These are phyloP conservation scores for Zarea fungicola DNA, from an alignment of 2,329 filamentous ascomycete genomes.

Conservation along the genomic window DNA sequence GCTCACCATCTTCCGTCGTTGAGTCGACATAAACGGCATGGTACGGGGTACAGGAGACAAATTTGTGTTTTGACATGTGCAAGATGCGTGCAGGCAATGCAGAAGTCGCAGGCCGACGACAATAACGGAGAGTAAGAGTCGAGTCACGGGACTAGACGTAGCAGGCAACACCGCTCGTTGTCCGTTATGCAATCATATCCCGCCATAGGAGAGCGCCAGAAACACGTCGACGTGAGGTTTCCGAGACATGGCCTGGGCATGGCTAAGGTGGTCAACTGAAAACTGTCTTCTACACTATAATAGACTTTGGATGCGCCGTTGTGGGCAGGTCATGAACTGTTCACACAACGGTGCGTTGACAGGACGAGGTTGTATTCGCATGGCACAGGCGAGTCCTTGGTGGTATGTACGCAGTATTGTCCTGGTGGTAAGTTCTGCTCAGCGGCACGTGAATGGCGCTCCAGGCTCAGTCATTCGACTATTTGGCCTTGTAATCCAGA, in stretches of 20 bases:
- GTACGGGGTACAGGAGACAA: not conserved
- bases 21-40: not conserved
- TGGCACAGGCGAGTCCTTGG: not conserved
- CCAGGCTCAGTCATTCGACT: slow-evolving; percentile 9
- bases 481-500: not conserved
- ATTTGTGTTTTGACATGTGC: not conserved
- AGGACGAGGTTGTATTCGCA: not conserved
- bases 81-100: not conserved
- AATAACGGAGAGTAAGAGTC: not conserved
- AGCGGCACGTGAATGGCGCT: slow-evolving; percentile 11
- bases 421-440: not conserved
- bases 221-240: too few relatives aligned
- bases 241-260: too few relatives aligned
- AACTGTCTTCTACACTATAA: not conserved
- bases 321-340: slow-evolving; percentile 1
- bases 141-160: not conserved
- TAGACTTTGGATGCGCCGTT: not conserved
- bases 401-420: not conserved
- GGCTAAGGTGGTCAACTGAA: slow-evolving; percentile 4
- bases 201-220: too few relatives aligned
- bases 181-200: not conserved
- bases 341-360: not conserved
- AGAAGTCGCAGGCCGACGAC: not conserved
- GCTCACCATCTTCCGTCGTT: too few relatives aligned
- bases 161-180: not conserved